Conservation (phyloP, 2,329 filamentous ascomycete genomes). For the Talaromyces sp. region DNA sequence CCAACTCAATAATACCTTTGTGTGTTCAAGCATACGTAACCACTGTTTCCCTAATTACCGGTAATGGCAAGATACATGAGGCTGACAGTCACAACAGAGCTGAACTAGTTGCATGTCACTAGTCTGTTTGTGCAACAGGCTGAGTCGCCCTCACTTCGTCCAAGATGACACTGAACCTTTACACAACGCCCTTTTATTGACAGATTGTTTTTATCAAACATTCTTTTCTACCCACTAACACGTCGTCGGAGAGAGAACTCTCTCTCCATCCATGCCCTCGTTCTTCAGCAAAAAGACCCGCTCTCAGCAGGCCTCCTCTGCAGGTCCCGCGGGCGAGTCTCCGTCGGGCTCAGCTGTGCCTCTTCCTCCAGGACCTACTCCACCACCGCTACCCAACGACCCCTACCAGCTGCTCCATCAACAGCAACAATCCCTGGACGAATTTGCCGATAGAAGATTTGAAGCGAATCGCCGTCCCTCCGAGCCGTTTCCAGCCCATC, state of each 20-base stretch:
- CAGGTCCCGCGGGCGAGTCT: slow-evolving; percentile 12
- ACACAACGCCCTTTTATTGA: neutral
- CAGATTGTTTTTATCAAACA: neutral
- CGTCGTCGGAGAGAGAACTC: neutral
- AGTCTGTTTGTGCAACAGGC: neutral
- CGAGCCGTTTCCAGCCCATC: neutral
- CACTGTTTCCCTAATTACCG: too few relatives aligned
- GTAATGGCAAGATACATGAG: neutral
- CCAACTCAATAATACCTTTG: neutral
- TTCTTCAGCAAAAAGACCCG: slow-evolving; percentile 19
- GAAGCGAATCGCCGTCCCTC: neutral
- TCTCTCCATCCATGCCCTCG: slow-evolving; percentile 16
- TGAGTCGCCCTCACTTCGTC: slow-evolving; percentile 1
- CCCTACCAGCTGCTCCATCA: slow-evolving; percentile 5
- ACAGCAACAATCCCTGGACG: neutral
- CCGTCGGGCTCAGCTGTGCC: slow-evolving; percentile 4
- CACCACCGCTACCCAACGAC: neutral
- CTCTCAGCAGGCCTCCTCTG: slow-evolving; percentile 14
- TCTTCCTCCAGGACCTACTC: neutral
- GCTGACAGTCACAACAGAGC: neutral
- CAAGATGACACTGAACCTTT: slow-evolving; percentile 1
- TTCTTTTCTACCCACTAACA: neutral
- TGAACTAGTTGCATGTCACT: neutral
- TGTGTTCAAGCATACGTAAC: too few relatives aligned
- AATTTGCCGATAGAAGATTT: neutral